Evolutionary conservation across 2,329 filamentous ascomycete species (phyloP), one percentile per base, ranked within the genome.

Genomic region (Ophioceras dolichostomum): DNA sequence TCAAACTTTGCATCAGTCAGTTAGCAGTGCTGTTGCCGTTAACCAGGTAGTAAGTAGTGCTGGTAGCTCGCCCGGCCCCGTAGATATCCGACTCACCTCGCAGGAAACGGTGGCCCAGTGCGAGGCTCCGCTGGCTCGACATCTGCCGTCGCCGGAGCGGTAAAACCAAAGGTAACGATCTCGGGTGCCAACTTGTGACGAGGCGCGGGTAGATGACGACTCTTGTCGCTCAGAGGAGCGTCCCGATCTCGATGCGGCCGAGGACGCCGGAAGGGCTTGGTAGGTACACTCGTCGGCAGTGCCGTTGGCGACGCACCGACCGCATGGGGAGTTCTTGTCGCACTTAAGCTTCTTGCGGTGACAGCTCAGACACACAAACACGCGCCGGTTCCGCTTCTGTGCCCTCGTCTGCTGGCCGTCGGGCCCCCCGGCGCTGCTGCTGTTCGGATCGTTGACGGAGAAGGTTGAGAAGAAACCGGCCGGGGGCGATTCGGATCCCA

Each of bases 281-380:
- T 52, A 53, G n/a, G 47, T 37, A 35, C 50, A 53, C 14, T 48
- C 47, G 9, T 44, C 42, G 12, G 45, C 34, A 4, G 44, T 38
- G 13, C 47, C 47, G 16, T 45, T 43, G 8, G 45, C 42, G 5
- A 47, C 39, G 34, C 50, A 53, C 10, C 49, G 46, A 9, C 45
- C 44, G 36, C 50, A 53, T 0, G 50, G 50, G 26, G 46, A 44
- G 7, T 41, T 36, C 33, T 51, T 53, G 39, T 53, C 49, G 26
- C 50, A 53, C 38, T 45, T 50, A 1, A 53, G 45, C 41, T 53
- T 53, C 14, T 45, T 41, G 7, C 44, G 43, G 31, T 53, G 50
- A 39, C 50, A 53, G 12, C 49, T 48, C 9, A 53, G 48, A 30
- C 50, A 53, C 8, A 53, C 50, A 34, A 49, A 51, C 8, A 53